Base-by-base conservation (phyloP, 441 rosid genomes). In the Gossypium schwendimanii region DNA sequence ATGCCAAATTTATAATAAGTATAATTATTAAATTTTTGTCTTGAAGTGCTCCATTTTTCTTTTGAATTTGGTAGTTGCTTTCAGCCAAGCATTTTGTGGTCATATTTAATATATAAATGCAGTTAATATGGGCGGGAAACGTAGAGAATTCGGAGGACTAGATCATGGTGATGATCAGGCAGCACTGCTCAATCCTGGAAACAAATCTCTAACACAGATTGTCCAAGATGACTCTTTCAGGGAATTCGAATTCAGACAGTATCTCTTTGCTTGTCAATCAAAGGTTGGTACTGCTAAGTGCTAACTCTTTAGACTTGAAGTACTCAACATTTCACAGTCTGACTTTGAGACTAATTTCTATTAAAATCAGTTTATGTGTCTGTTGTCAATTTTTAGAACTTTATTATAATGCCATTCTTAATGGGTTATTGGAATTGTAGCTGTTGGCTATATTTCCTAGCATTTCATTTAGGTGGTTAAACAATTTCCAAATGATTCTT, bases 141-240 rank as follows among this genome's bases (percentile, higher is more conserved):
- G 74, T 73, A 88, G 94, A 78, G 97, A 96, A 44, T 93, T 91
- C 81, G 99, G 97, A 79, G 98, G 99, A 74, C 67, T 82, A 68
- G 98, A 96, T 74, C 81, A 69, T 69, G 97, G 96, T 72, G 98
- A 96, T 83, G 99, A 93, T 84, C 96, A 84, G 80, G 97, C 98
- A 74, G 88, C 88, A 24, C 77, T 96, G 74, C 87, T 93, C 62
- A 86, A 88, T 78, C 87, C 96, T 73, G 96, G 85, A 84, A 87
- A 75, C 77, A 93, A 93, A 77, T 82, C 84, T 36, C 78, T 96
- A 85, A 82, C 91, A 3, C 96, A 89, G 70, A 87, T 93, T 79
- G 93, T 93, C 78, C 97, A 93, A 83, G 97, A 96, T 85, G 98
- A 91, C 81, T 89, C 94, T 53, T 96, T 91, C 75, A 89, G 94